Evolutionary conservation across 2,329 filamentous ascomycete genomes (phyloP).

Genomic region (Fusarium graminum): DNA sequence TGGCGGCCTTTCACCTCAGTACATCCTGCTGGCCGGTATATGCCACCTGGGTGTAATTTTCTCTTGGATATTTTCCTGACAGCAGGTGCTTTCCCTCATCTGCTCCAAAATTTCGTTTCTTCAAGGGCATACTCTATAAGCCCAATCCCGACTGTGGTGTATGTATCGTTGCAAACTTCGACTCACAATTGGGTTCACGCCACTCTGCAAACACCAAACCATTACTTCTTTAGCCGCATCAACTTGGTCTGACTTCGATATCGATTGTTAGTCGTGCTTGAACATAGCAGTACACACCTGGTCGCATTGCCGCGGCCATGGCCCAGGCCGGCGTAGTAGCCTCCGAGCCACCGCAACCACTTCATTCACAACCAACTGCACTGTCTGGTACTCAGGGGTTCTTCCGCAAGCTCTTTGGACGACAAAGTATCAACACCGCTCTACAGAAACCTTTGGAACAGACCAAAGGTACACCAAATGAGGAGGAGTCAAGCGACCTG

Average conservation of each 20-base stretch:
- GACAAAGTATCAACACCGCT: conserved; percentile 32
- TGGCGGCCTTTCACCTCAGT: conserved; percentile 35
- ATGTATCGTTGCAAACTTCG: conserved; percentile 36
- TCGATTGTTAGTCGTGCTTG: conserved; percentile 18
- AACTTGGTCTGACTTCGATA: conserved; percentile 24
- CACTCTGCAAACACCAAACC: conserved; percentile 26
- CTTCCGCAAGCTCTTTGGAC: conserved; percentile 50
- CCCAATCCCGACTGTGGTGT: conserved; percentile 36
- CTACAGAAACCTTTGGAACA: conserved; percentile 32
- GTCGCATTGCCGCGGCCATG: conserved; percentile 49
- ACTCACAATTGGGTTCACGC: conserved; percentile 29
- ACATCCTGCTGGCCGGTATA: conserved; percentile 32
- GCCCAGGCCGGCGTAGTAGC: conserved; percentile 50
- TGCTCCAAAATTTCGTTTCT: conserved; percentile 22
- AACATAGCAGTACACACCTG: conserved; percentile 18
- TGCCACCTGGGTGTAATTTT: conserved; percentile 28
- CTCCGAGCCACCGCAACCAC: conserved; percentile 48
- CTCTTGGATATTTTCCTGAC: conserved; percentile 29
- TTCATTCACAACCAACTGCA: conserved; percentile 44
- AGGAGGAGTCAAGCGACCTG: conserved; percentile 45
- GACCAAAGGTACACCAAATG: conserved; percentile 52
- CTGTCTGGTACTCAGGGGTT: conserved; percentile 47
- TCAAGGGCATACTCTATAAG: conserved; percentile 35
- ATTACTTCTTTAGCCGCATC: conserved; percentile 24
- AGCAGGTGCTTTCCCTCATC: conserved; percentile 26